Conservation (phyloP, 768 basidiomycete species). For the Mycena metata region DNA sequence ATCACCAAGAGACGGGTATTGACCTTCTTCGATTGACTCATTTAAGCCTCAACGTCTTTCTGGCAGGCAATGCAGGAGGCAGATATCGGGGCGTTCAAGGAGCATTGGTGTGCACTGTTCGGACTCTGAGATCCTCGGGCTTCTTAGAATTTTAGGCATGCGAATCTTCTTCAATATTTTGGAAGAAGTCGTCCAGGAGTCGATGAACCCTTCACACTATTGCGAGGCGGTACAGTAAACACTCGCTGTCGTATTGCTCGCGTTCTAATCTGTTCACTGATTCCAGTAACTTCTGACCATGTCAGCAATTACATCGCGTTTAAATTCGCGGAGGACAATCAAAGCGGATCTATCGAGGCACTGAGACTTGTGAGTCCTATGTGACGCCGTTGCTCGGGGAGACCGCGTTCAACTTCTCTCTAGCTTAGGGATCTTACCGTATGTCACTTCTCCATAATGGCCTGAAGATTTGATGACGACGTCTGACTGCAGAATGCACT, state of each 20-base stretch:
- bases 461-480: neutral
- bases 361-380: conserved; percentile 19
- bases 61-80: conserved; percentile 18
- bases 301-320: conserved; percentile 27
- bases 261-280: neutral
- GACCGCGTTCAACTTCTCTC: too few relatives aligned
- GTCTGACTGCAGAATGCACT: conserved; percentile 23
- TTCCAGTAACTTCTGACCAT: conserved; percentile 29
- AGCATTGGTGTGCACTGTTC: conserved; percentile 14
- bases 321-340: conserved; percentile 29
- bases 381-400: neutral
- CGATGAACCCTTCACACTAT: conserved; percentile 19
- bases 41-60: neutral
- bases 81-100: conserved; percentile 30
- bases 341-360: conserved; percentile 26
- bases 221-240: conserved; percentile 25
- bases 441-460: neutral
- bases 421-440: conserved; percentile 33
- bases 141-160: conserved; percentile 13
- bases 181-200: conserved; percentile 22
- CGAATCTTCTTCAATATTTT: conserved; percentile 25
- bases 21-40: neutral
- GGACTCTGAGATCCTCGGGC: too few relatives aligned
- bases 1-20: conserved; percentile 1
- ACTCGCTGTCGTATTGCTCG: neutral